A percentile compares a stretch with the other conserved stretches of the same genome.
These are phyloP conservation scores for Mixia osmundae DNA, from an alignment of 1,284 basidiomycete species.

Conservation along the genomic window DNA sequence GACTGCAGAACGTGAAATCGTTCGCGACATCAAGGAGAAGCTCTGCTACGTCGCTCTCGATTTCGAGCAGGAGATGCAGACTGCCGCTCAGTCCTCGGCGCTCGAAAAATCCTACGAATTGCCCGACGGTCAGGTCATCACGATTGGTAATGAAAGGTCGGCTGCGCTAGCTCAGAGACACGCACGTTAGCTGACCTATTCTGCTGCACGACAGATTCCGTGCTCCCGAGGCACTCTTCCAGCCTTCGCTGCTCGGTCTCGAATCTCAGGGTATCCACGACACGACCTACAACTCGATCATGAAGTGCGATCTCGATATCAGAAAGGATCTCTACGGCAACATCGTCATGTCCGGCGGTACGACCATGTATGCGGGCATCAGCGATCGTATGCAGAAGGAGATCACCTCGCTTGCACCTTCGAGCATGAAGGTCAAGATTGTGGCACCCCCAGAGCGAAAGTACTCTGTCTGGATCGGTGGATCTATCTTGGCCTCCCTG, in stretches of 20 bases:
- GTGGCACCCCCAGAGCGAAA: constrained; percentile 78
- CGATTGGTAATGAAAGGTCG: constrained; percentile 78
- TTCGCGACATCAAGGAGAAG: constrained; percentile 96
- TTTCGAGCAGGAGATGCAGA: constrained; percentile 89
- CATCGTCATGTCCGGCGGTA: constrained; percentile 84
- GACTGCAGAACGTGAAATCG: constrained; percentile 32
- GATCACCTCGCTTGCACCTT: constrained; percentile 61
- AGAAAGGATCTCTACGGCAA: constrained; percentile 77
- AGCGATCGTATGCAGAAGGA: constrained; percentile 96
- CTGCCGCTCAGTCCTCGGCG: constrained; percentile 69
- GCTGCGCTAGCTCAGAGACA: too few species aligned
- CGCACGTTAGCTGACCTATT: neutral
- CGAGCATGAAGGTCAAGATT: constrained; percentile 52
- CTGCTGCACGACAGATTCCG: constrained; percentile 39
- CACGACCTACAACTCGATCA: constrained; percentile 73
- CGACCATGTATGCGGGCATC: constrained; percentile 94
- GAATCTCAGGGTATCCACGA: constrained; percentile 89
- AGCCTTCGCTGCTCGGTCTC: constrained; percentile 76
- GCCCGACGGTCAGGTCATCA: constrained; percentile 90
- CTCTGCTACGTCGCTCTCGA: constrained; percentile 91
- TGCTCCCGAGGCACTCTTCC: constrained; percentile 89
- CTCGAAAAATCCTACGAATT: constrained; percentile 91
- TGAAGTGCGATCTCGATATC: constrained; percentile 40
- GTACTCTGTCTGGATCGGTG: constrained; percentile 37
- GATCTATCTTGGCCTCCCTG: constrained; percentile 84